Base-by-base conservation (phyloP, 345 rosid species). In the Rhizophora mangle region DNA sequence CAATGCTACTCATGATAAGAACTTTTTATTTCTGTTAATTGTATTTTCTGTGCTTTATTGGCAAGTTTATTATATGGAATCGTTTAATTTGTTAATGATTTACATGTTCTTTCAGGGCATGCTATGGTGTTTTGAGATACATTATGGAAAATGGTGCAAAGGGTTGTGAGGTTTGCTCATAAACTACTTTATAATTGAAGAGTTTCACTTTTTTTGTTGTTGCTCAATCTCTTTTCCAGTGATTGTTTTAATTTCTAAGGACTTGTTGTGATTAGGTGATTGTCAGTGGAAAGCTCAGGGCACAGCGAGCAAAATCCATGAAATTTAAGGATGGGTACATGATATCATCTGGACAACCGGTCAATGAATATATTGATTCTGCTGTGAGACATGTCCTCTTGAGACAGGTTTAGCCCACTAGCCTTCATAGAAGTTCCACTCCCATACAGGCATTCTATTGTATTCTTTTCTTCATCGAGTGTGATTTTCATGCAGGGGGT, bases 281-380 rank as follows among this genome's bases (percentile, higher is more conserved):
- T 83, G 97, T 90, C 29, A 93, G 98, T 20, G 97, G 98, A 62
- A 93, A 93, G 82, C 85, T 93, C 4, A 84, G 94, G 66, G 98
- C 97, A 34, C 86, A 82, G 59, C 90, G 97, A 72, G 98, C 98
- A 21, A 93, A 93, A 73, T 89, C 96, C 5, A 91, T 93, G 98
- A 93, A 90, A 72, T 93, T 93, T 74, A 90, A 89, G 85, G 98
- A 93, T 63, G 97, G 98, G 8, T 93, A 93, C 74, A 93, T 93
- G 98, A 87, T 89, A 46, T 93, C 98, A 26, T 89, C 98, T 20
- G 98, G 98, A 34, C 97, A 90, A 62, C 97, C 98, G 0, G 89
- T 88, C 9, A 87, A 93, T 21, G 97, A 93, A 37, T 93, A 91
- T 68, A 89, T 90, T 21, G 97, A 93, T 74, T 84, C 97, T n/a